phyloP scores from a whole-genome alignment of 345 rosid species.

The Limnanthes douglasii region DNA sequence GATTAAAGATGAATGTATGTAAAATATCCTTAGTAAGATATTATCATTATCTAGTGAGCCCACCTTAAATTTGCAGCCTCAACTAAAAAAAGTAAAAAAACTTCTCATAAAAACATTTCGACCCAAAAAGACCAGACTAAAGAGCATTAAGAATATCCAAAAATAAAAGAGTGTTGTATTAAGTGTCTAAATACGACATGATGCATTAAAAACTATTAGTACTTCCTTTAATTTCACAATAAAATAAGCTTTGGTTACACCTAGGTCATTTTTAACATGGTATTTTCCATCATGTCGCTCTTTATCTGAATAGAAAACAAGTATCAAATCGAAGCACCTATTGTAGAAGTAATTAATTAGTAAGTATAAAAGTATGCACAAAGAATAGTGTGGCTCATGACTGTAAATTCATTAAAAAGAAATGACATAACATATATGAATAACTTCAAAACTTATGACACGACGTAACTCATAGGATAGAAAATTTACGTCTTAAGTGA shows the following conservation, averaged over 20 bases:
- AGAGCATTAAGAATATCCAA: constrained; percentile 50
- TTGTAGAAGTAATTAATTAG: constrained; percentile 4
- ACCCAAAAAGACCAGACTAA: constrained; percentile 37
- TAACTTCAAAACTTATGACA: not conserved
- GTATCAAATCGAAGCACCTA: constrained; percentile 76
- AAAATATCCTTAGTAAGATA: not conserved
- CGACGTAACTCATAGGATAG: too few species aligned
- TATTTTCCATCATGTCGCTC: constrained; percentile 54
- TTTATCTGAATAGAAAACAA: constrained; percentile 53
- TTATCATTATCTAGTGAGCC: constrained; percentile 5
- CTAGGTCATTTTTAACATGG: constrained; percentile 21
- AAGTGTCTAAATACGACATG: constrained; percentile 36
- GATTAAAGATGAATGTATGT: not conserved
- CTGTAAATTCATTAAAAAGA: not conserved
- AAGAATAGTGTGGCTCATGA: not conserved
- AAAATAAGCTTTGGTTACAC: constrained; percentile 16
- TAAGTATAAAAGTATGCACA: constrained; percentile 9
- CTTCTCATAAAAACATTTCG: constrained; percentile 48
- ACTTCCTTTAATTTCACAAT: constrained; percentile 19
- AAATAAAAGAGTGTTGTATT: constrained; percentile 38
- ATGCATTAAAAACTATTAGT: constrained; percentile 12
- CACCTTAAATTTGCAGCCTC: constrained; percentile 73
- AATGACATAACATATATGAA: not conserved
- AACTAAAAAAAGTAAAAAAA: constrained; percentile 69
- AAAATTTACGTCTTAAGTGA: too few species aligned